Evolutionary conservation across 2,329 filamentous ascomycete species (phyloP), one percentile per base, ranked within the genome.

Genomic region (Calonectria honghensis): DNA sequence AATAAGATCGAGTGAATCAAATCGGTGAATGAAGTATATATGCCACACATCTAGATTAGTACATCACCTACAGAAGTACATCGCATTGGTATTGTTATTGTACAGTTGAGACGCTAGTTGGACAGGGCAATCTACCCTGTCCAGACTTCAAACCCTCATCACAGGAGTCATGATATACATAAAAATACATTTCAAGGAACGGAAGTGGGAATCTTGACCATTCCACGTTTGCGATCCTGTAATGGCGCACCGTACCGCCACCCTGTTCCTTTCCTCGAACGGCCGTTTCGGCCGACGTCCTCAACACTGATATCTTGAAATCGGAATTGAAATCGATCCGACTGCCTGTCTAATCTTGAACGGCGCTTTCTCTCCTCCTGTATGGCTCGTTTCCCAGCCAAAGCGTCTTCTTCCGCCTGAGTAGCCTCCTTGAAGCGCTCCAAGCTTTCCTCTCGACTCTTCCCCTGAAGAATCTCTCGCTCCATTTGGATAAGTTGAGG

Each of bases 141-240:
- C 39, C 66, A 41, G 50, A 72, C 67, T 32, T 63, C 69, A 51
- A 75, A 37, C 52, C 65, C 67, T 63, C 48, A 16, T 39, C 67
- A 11, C 20, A 41, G 48, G 54, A 73, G 48, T 68, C 57, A 72
- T 77, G 68, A 77, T 64, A 79, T 75, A 75, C 75, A 57, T 73
- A 68, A 68, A 70, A 69, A 67, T 72, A 77, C 77, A 74, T 35
- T 67, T 87, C 79, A 91, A 74, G 89, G 90, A 70, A 93, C 91
- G 68, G 87, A 89, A 45, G 90, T 93, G 29, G 93, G 92, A 81
- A 94, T 94, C 88, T 94, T 94, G 85, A 93, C 84, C 82, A 90
- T 81, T n/a, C 91, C 92, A 79, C 89, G 90, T 85, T 89, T 90
- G 72, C 93, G 88, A 81, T 94, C 93, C 80, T 91, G 87, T 76